phyloP scores from a whole-genome alignment of 2,329 filamentous ascomycete species.

The Cladosporium sp. region DNA sequence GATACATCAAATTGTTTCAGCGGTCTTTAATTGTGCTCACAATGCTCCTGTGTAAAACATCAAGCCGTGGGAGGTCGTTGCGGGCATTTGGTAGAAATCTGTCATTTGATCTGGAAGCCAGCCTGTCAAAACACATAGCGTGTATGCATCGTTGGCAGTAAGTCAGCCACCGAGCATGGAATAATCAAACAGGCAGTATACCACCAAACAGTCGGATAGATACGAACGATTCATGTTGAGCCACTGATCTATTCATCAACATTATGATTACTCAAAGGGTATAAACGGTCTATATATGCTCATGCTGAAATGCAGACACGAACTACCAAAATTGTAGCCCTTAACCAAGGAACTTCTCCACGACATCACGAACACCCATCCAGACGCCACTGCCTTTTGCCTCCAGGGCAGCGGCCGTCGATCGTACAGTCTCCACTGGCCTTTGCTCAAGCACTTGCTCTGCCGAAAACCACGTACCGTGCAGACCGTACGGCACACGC shows the following conservation, averaged over 20 bases:
- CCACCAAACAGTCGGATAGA: no score
- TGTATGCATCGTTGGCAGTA: no score
- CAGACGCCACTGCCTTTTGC: constrained; percentile 23
- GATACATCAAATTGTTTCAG: no score
- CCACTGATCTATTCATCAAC: not conserved
- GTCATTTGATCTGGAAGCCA: no score
- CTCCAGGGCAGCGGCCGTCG: constrained; percentile 21
- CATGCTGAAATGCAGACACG: not conserved
- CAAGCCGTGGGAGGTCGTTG: no score
- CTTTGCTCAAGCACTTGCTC: constrained; percentile 50
- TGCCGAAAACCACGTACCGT: constrained; percentile 58
- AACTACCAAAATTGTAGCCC: not conserved
- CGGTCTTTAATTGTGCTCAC: no score
- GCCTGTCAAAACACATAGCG: no score
- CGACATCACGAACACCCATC: constrained; percentile 26
- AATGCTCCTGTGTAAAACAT: no score
- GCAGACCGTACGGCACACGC: constrained; percentile 65
- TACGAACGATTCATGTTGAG: not conserved
- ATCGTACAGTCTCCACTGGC: constrained; percentile 32
- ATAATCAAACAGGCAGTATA: no score
- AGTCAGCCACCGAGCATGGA: no score
- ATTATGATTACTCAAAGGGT: constrained; percentile 3
- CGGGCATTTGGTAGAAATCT: no score
- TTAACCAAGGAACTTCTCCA: constrained; percentile 28
- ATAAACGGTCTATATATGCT: not conserved